Evolutionary conservation across 805 yeast species (phyloP).

Genomic region (Kazachstania psychrophila): DNA sequence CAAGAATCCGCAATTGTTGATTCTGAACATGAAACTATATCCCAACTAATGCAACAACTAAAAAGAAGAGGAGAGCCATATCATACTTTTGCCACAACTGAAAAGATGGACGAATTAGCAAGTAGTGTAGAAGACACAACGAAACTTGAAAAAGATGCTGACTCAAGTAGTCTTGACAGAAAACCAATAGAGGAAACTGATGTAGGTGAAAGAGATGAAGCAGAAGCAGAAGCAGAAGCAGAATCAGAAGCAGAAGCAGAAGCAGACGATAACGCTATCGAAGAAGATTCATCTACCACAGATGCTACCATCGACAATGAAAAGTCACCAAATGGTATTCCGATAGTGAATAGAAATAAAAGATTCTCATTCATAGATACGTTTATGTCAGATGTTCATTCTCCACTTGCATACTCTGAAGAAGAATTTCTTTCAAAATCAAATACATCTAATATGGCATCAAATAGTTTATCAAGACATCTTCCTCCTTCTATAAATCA

Average conservation of each 20-base stretch:
- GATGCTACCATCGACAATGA: too few species aligned
- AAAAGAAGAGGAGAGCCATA: not conserved
- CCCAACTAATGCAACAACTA: slow-evolving; percentile 4
- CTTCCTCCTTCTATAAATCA: slow-evolving; percentile 7
- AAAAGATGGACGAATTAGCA: not conserved
- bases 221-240: not conserved
- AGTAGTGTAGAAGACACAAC: not conserved
- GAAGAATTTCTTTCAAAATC: slow-evolving; percentile 2
- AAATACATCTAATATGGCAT: not conserved
- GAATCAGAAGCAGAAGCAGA: not conserved
- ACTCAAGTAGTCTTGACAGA: too few species aligned
- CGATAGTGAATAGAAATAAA: slow-evolving; percentile 16
- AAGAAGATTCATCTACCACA: not conserved
- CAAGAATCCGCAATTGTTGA: slow-evolving; percentile 4
- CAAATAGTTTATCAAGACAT: not conserved
- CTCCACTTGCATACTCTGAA: slow-evolving; percentile 11
- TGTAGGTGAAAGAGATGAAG: not conserved
- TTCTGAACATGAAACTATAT: slow-evolving; percentile 3
- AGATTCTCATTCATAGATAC: slow-evolving; percentile 28
- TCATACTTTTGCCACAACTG: slow-evolving; percentile 4
- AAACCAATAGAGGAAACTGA: not conserved
- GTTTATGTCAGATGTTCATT: slow-evolving; percentile 21
- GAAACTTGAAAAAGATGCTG: too few species aligned
- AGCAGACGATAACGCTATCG: not conserved
- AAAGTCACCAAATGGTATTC: slow-evolving; percentile 9